Conservation (phyloP, 2,329 filamentous ascomycete genomes). For the Scedosporium boydii region DNA sequence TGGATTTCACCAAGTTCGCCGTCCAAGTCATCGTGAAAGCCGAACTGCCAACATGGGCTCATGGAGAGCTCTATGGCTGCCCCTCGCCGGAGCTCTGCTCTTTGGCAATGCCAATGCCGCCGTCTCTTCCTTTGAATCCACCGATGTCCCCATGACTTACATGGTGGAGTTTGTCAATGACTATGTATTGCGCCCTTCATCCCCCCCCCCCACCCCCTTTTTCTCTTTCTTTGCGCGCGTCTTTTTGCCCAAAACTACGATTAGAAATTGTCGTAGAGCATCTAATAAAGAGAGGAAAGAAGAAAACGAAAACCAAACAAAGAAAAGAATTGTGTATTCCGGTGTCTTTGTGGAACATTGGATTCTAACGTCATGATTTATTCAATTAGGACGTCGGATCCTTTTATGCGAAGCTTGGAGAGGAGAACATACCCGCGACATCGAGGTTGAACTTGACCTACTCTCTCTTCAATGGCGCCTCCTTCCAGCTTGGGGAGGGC, state of each 20-base stretch:
- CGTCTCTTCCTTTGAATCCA: background rate
- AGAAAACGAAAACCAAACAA: background rate
- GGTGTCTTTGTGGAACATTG: too few relatives aligned
- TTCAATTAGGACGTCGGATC: background rate
- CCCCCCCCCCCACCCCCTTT: too few relatives aligned
- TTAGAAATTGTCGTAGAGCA: background rate
- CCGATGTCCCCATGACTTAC: conserved; percentile 1
- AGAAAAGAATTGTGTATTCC: background rate
- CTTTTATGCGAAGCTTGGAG: conserved; percentile 1
- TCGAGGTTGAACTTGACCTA: conserved; percentile 39
- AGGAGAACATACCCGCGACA: conserved; percentile 17
- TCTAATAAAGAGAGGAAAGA: background rate
- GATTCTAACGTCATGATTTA: background rate
- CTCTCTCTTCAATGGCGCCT: conserved; percentile 44
- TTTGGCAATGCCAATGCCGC: background rate
- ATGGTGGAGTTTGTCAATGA: conserved; percentile 6
- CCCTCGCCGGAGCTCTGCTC: conserved; percentile 1
- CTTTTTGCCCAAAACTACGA: background rate
- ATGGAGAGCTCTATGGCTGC: background rate
- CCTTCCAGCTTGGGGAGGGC: conserved; percentile 39
- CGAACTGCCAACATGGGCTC: background rate
- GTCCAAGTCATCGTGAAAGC: background rate
- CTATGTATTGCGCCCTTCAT: conserved; percentile 1
- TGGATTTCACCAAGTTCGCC: background rate
- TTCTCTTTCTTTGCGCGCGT: background rate